Evolutionary conservation across 495 filamentous ascomycete species (phyloP).

Genomic region (Aspergillus biplanus): DNA sequence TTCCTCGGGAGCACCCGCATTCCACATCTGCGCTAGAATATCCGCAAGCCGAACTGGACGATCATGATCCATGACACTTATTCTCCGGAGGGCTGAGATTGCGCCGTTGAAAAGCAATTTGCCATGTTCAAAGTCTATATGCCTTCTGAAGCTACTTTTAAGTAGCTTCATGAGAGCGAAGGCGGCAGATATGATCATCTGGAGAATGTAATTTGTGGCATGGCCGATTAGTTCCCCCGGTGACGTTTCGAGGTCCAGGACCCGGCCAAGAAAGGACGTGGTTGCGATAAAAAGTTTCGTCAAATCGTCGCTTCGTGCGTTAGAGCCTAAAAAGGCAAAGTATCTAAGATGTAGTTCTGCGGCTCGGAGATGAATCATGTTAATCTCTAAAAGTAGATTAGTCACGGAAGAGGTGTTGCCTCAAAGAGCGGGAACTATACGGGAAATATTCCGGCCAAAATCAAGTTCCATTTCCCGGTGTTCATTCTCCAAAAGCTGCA

Average conservation of each 20-base stretch:
- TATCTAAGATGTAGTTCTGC: conserved; percentile 51
- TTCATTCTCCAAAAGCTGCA: conserved; percentile 57
- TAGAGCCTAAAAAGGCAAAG: conserved; percentile 52
- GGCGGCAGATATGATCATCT: conserved; percentile 88
- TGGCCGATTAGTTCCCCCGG: conserved; percentile 64
- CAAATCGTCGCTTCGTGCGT: conserved; percentile 71
- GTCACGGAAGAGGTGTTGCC: conserved; percentile 58
- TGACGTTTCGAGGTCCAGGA: conserved; percentile 50
- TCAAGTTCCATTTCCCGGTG: conserved; percentile 57
- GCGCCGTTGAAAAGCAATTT: conserved; percentile 75
- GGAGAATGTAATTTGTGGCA: conserved; percentile 85
- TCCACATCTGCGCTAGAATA: conserved; percentile 56
- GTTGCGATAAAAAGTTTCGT: conserved; percentile 68
- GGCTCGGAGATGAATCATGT: conserved; percentile 53
- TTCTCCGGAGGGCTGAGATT: conserved; percentile 74
- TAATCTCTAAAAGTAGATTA: conserved; percentile 63
- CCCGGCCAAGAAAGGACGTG: conserved; percentile 51
- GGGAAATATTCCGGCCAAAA: conserved; percentile 48
- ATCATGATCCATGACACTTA: conserved; percentile 85
- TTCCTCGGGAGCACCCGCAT: conserved; percentile 40
- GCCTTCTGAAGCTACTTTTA: conserved; percentile 74
- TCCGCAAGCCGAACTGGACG: conserved; percentile 63
- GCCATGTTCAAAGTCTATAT: conserved; percentile 72
- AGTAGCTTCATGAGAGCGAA: conserved; percentile 86
- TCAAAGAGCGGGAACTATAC: conserved; percentile 42